phyloP scores from a whole-genome alignment of 257 asterid genomes.

The Lycium barbarum region DNA sequence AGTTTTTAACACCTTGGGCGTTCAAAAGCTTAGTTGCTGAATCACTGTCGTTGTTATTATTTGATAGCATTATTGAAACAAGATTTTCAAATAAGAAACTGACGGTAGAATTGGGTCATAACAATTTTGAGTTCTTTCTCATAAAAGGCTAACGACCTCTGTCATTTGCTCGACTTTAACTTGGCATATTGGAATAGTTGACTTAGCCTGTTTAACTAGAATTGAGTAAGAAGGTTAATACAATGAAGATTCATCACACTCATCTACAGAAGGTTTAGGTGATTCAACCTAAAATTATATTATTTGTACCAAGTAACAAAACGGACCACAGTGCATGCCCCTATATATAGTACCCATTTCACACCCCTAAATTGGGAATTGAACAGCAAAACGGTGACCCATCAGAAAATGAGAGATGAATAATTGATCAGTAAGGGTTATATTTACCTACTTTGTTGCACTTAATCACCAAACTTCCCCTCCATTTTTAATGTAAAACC shows the following conservation, averaged over 20 bases:
- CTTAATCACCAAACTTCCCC: not conserved
- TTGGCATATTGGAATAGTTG: not conserved
- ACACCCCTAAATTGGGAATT: constrained; percentile 25
- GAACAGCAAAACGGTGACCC: constrained; percentile 29
- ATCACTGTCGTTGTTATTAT: not conserved
- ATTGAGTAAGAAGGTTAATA: not conserved
- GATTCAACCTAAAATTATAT: constrained; percentile 25
- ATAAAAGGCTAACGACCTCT: too few relatives aligned
- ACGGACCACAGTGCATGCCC: constrained; percentile 3
- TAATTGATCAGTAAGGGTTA: not conserved
- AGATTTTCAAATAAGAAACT: not conserved
- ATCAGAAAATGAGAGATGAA: not conserved
- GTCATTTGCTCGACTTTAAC: too few relatives aligned
- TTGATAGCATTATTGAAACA: not conserved
- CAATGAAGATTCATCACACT: not conserved
- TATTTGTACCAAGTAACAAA: not conserved
- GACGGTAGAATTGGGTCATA: too few relatives aligned
- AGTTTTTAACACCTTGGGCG: not conserved
- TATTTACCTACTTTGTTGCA: not conserved
- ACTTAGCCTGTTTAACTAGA: not conserved
- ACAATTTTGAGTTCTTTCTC: too few relatives aligned
- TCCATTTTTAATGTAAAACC: not conserved
- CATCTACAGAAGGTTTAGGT: constrained; percentile 10
- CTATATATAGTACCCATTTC: not conserved
- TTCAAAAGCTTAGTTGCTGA: not conserved